These are phyloP conservation scores for Phytophthora idaei DNA, from an alignment of 352 stramenopile genomes.

Conservation along the genomic window DNA sequence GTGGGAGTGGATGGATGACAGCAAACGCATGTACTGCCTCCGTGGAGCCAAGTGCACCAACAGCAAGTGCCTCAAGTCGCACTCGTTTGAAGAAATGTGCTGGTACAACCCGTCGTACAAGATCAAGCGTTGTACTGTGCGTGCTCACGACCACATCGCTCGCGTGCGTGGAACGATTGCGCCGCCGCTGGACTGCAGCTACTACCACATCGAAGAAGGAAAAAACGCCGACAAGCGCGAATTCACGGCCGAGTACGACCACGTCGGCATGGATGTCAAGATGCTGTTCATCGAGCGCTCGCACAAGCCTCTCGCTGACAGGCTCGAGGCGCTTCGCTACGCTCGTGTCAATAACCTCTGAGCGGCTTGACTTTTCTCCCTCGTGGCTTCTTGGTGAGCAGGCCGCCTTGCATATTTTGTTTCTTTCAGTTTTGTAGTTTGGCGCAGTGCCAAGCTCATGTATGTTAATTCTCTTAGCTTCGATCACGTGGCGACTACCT, in stretches of 20 bases:
- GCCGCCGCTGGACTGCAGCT: constrained; percentile 38
- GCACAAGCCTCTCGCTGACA: constrained; percentile 44
- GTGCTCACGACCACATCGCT: constrained; percentile 36
- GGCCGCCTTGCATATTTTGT: constrained; percentile 13
- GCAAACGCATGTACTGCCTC: constrained; percentile 41
- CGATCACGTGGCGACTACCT: constrained; percentile 3
- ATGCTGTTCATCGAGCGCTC: constrained; percentile 53
- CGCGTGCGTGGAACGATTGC: constrained; percentile 33
- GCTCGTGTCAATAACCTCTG: constrained; percentile 29
- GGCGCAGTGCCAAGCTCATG: constrained; percentile 11
- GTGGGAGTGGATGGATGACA: constrained; percentile 49
- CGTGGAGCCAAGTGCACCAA: constrained; percentile 40
- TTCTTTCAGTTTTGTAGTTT: constrained; percentile 9
- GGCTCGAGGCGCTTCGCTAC: constrained; percentile 39
- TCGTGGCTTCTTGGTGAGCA: background rate
- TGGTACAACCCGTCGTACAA: constrained; percentile 60
- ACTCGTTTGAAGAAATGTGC: constrained; percentile 54
- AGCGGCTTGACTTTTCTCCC: background rate
- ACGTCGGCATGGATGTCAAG: constrained; percentile 40
- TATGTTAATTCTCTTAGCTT: constrained; percentile 29
- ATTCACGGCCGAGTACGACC: constrained; percentile 40
- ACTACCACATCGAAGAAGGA: constrained; percentile 47
- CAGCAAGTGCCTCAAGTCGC: constrained; percentile 46
- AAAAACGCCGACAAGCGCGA: constrained; percentile 42
- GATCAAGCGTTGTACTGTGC: constrained; percentile 45